These are phyloP conservation scores for Ramaria sp. DNA, from an alignment of 768 basidiomycete species.

Conservation along the genomic window DNA sequence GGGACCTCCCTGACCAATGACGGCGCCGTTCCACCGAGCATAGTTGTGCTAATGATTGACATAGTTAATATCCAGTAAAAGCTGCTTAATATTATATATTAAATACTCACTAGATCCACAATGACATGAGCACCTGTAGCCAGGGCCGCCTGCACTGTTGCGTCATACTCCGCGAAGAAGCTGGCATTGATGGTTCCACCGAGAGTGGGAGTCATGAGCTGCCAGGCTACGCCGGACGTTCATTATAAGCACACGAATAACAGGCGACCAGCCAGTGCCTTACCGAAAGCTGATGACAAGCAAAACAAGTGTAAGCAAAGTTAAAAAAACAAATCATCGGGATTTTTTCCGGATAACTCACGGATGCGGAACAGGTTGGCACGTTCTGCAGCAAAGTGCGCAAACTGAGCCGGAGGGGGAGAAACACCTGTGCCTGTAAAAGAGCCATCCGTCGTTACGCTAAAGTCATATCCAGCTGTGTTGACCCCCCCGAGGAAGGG, in stretches of 20 bases:
- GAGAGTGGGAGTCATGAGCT: slow-evolving; percentile 37
- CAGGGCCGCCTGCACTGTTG: too few relatives aligned
- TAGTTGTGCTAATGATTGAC: too few relatives aligned
- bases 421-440: slow-evolving; percentile 27
- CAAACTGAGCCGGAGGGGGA: slow-evolving; percentile 34
- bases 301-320: slow-evolving; percentile 1
- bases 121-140: too few relatives aligned
- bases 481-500: slow-evolving; percentile 38
- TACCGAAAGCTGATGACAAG: slow-evolving; percentile 20
- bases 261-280: slow-evolving; percentile 10
- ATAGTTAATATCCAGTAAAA: too few relatives aligned
- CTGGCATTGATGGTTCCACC: slow-evolving; percentile 39
- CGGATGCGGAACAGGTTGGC: slow-evolving; percentile 37
- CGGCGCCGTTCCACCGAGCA: too few relatives aligned
- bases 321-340: background rate
- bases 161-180: too few relatives aligned
- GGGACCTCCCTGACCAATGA: too few relatives aligned
- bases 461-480: slow-evolving; percentile 22
- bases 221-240: slow-evolving; percentile 31
- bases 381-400: slow-evolving; percentile 37
- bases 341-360: slow-evolving; percentile 14
- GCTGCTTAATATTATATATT: too few relatives aligned
- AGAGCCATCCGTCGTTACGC: slow-evolving; percentile 30
- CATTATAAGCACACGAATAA: slow-evolving; percentile 10
- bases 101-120: too few relatives aligned